These are phyloP conservation scores for Ochetophila trinervis DNA, from an alignment of 306 rosid species.

Conservation along the genomic window DNA sequence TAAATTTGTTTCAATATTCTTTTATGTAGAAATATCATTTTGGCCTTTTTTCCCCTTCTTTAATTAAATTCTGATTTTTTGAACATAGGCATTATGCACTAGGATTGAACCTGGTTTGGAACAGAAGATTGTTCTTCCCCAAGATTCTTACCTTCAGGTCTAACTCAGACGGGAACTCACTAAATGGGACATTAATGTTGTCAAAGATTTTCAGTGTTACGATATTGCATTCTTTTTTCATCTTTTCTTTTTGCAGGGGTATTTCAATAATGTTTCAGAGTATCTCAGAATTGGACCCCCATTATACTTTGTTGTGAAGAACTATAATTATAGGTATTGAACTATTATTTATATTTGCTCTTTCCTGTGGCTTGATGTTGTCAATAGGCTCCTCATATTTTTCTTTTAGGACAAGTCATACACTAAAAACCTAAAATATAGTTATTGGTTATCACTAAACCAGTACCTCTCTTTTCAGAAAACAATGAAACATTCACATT, in stretches of 20 bases:
- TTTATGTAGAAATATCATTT: conserved; percentile 17
- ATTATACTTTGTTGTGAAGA: conserved; percentile 89
- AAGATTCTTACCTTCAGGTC: conserved; percentile 97
- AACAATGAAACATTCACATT: no score
- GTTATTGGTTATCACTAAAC: no score
- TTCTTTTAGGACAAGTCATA: not conserved
- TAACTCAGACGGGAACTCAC: conserved; percentile 22
- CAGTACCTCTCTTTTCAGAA: no score
- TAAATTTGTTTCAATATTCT: not conserved
- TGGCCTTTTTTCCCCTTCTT: conserved; percentile 13
- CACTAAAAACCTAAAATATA: no score
- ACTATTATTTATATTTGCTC: conserved; percentile 6
- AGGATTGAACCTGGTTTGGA: conserved; percentile 96
- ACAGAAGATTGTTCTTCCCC: conserved; percentile 92
- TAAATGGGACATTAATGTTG: not conserved
- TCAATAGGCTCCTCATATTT: not conserved
- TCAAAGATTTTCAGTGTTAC: not conserved
- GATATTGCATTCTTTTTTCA: conserved; percentile 18
- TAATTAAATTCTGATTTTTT: conserved; percentile 15
- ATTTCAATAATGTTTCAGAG: conserved; percentile 76
- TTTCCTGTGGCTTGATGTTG: conserved; percentile 9
- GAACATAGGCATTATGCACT: conserved; percentile 73
- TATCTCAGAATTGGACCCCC: conserved; percentile 98
- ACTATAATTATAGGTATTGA: conserved; percentile 83
- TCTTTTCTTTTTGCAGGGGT: conserved; percentile 60